Percentiles rank a stretch among this genome's conserved stretches.
These are phyloP conservation scores for Pseudocercospora vitis DNA, from an alignment of 2,329 filamentous ascomycete genomes.

Conservation along the genomic window DNA sequence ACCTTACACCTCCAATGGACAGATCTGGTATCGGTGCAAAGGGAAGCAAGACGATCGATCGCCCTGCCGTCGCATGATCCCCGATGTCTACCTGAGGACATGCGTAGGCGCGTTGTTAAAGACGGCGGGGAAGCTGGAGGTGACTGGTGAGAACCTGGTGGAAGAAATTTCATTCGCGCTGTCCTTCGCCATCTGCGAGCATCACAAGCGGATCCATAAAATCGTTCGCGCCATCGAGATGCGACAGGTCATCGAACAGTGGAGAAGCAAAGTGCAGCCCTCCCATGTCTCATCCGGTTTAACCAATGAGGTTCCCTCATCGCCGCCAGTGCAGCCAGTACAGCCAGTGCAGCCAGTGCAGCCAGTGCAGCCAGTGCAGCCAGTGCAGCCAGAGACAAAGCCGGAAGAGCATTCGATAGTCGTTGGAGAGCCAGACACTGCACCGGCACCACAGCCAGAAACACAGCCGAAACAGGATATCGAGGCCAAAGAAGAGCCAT, in stretches of 20 bases:
- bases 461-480: too few species aligned
- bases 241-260: slow-evolving; percentile 13
- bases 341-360: too few species aligned
- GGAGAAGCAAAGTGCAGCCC: too few species aligned
- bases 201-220: slow-evolving; percentile 17
- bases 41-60: slow-evolving; percentile 11
- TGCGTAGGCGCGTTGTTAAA: slow-evolving; percentile 14
- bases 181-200: slow-evolving; percentile 19
- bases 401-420: too few species aligned
- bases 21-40: slow-evolving; percentile 17
- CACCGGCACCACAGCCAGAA: too few species aligned
- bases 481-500: too few species aligned
- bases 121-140: slow-evolving; percentile 11
- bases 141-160: slow-evolving; percentile 13
- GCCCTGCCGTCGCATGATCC: slow-evolving; percentile 14
- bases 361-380: background rate
- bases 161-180: slow-evolving; percentile 13
- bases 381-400: background rate
- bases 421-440: too few species aligned
- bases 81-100: slow-evolving; percentile 14
- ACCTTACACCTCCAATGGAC: slow-evolving; percentile 8
- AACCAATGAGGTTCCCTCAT: too few species aligned
- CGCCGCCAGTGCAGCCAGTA: too few species aligned
- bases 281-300: too few species aligned
- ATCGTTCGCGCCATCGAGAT: slow-evolving; percentile 15